These are phyloP conservation scores for Teunomyces funiuensis DNA, from an alignment of 805 yeast genomes.

Conservation along the genomic window DNA sequence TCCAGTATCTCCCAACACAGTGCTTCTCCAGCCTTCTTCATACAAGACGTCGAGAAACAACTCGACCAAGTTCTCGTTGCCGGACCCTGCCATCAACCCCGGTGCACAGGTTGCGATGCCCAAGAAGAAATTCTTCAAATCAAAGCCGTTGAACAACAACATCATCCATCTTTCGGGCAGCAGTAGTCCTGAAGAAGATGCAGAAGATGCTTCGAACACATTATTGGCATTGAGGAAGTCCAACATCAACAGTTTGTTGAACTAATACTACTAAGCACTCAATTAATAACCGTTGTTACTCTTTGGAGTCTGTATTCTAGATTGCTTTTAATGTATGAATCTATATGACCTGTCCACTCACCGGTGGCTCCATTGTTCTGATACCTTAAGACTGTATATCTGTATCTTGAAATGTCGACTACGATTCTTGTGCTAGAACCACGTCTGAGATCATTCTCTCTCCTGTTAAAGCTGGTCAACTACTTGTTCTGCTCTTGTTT, in stretches of 20 bases:
- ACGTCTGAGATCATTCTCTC: too few relatives aligned
- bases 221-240: constrained; percentile 41
- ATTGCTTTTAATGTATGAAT: neutral
- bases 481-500: constrained; percentile 1
- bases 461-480: too few relatives aligned
- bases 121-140: constrained; percentile 30
- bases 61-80: constrained; percentile 28
- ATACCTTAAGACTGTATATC: too few relatives aligned
- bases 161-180: constrained; percentile 12
- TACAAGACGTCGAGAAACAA: constrained; percentile 5
- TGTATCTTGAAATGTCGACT: too few relatives aligned
- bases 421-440: too few relatives aligned
- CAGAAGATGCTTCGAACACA: constrained; percentile 36
- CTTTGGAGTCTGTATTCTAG: neutral
- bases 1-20: constrained; percentile 22
- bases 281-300: neutral
- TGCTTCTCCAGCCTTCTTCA: constrained; percentile 10
- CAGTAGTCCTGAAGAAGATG: constrained; percentile 15
- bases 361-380: too few relatives aligned
- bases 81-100: constrained; percentile 39
- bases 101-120: constrained; percentile 20
- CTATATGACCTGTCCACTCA: too few relatives aligned
- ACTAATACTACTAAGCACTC: constrained; percentile 19
- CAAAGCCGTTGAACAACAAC: constrained; percentile 26
- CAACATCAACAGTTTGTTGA: constrained; percentile 40